These are phyloP conservation scores for Gentiana straminea DNA, from an alignment of 257 asterid genomes.

Conservation along the genomic window DNA sequence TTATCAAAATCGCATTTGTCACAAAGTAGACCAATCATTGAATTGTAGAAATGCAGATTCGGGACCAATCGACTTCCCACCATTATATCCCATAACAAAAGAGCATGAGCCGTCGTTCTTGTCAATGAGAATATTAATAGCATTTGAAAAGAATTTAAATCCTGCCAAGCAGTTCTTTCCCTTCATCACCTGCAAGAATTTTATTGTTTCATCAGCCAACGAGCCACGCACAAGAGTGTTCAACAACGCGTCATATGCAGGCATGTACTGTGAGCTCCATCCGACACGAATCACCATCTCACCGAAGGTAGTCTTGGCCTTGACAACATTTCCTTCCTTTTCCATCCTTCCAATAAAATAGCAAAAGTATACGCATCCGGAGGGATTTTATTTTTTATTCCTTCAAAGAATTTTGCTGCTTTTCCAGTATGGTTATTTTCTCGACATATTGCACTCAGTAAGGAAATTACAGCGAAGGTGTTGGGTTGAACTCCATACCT, in stretches of 20 bases:
- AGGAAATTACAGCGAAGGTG: conserved; percentile 47
- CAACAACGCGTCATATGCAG: conserved; percentile 57
- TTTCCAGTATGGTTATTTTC: conserved; percentile 36
- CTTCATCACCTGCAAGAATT: conserved; percentile 61
- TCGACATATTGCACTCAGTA: conserved; percentile 73
- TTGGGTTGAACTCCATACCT: conserved; percentile 60
- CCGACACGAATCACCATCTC: conserved; percentile 69
- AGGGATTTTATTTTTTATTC: conserved; percentile 31
- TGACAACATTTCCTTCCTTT: conserved; percentile 52
- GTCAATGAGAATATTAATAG: conserved; percentile 44
- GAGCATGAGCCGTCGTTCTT: conserved; percentile 43
- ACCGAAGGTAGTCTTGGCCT: conserved; percentile 54
- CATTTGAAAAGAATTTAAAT: conserved; percentile 56
- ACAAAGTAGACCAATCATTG: conserved; percentile 46
- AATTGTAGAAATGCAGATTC: conserved; percentile 42
- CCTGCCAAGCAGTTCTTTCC: conserved; percentile 64
- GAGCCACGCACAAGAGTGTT: conserved; percentile 48
- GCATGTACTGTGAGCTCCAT: conserved; percentile 48
- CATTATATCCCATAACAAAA: conserved; percentile 55
- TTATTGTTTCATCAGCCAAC: conserved; percentile 47
- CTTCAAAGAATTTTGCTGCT: conserved; percentile 52
- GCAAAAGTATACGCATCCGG: conserved; percentile 68
- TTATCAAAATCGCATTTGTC: conserved; percentile 33
- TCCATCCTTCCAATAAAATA: conserved; percentile 67
- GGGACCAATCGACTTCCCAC: conserved; percentile 42